A percentile compares a stretch with the other conserved stretches of the same genome.
Evolutionary conservation across 192 early-diverging fungal genomes (phyloP).

Genomic region (Pilaira anomala): DNA sequence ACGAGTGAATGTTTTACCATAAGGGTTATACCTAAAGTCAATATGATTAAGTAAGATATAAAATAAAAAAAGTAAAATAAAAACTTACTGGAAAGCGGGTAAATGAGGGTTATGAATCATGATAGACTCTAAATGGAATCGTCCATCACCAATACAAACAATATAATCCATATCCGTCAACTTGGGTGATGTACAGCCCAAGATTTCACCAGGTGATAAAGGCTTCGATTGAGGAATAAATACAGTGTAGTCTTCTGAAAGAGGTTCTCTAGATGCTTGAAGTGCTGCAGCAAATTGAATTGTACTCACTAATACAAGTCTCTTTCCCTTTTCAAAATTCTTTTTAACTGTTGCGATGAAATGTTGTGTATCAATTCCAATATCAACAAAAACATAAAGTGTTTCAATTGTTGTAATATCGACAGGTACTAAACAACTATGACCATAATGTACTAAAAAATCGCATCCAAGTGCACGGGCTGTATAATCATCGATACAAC

Average conservation of each 20-base stretch:
- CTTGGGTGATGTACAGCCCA: slow-evolving; percentile 94
- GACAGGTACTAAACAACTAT: slow-evolving; percentile 93
- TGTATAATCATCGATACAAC: slow-evolving; percentile 97
- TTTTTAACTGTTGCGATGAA: slow-evolving; percentile 85
- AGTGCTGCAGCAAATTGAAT: slow-evolving; percentile 94
- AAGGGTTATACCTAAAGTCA: slow-evolving; percentile 80
- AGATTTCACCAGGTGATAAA: slow-evolving; percentile 90
- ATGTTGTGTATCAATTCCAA: slow-evolving; percentile 89
- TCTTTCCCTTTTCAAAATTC: slow-evolving; percentile 80
- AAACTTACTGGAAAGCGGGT: slow-evolving; percentile 73
- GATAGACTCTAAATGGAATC: slow-evolving; percentile 97
- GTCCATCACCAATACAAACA: slow-evolving; percentile 89
- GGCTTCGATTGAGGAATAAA: slow-evolving; percentile 92
- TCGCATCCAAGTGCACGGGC: slow-evolving; percentile 91
- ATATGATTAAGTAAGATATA: not conserved
- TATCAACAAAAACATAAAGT: slow-evolving; percentile 98
- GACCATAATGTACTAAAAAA: slow-evolving; percentile 97
- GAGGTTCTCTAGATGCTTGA: slow-evolving; percentile 62
- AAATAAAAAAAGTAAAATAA: not conserved
- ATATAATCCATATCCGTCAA: slow-evolving; percentile 71
- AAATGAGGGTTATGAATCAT: slow-evolving; percentile 96
- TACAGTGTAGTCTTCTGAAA: slow-evolving; percentile 64
- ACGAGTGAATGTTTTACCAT: slow-evolving; percentile 84
- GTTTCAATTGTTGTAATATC: slow-evolving; percentile 92
- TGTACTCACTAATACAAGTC: slow-evolving; percentile 82